Base-by-base conservation (phyloP, 2,329 filamentous ascomycete genomes). In the Beauveria brongniartii region DNA sequence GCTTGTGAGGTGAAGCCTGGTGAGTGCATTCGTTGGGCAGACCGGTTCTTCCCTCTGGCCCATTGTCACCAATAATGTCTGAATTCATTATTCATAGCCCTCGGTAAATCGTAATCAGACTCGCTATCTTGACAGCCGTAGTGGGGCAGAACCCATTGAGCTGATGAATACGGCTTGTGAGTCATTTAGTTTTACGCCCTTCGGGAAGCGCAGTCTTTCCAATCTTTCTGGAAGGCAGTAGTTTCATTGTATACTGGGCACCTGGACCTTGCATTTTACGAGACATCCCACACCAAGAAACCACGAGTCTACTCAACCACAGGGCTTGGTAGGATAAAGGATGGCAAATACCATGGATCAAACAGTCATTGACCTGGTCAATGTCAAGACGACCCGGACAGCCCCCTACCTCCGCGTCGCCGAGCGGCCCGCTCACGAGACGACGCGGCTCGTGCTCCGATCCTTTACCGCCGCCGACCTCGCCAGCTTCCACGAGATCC, bases 401-500 rank as follows among this genome's bases (percentile, higher is more conserved):
- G 67, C 69, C 14, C 59, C 62, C 3, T 68, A 80, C 2, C 80
- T 77, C 5, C 70, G 73, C 3, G 75, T 74, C 59, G 61, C 66
- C 16, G 69, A 72, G 24, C 74, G 80, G 7, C 59, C 69, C 8
- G 67, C 71, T 2, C 74, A 83, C 59, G 68, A 65, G 54, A 87
- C 85, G 3, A 70, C 78, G 55, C 79, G 85, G 7, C 75, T 89
- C 22, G 67, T 82, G 28, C 70, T 89, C 56, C 76, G 84, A 18
- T 80, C 81, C 2, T 71, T 82, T 44, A 66, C 67, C 1, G 69
- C 76, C 20, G 72, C 77, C 3, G 85, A 89, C 69, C 72, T 82
- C 2, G 70, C 74, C 1, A 78, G 74, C 7, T 63, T 85, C 18
- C 74, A 83, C 64, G 71, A 72, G 24, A 73, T 90, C 58, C 82